Evolutionary conservation across 2,329 filamentous ascomycete genomes (phyloP).

Genomic region (Chaetoscypha palmicola): DNA sequence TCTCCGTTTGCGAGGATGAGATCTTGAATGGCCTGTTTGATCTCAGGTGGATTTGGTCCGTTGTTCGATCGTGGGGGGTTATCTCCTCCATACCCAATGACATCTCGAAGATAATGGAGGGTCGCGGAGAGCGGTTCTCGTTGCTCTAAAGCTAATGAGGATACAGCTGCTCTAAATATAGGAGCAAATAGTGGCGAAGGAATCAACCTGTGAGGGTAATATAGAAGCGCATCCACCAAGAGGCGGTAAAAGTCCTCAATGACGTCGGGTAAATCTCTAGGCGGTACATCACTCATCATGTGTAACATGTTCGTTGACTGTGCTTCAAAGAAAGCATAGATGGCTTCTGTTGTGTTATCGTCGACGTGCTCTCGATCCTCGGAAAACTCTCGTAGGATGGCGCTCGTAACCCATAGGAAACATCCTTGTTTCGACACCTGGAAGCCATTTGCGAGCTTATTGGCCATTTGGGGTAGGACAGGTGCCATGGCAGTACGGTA

Average conservation of each 20-base stretch:
- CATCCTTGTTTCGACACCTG: constrained; percentile 82
- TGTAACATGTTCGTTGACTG: constrained; percentile 86
- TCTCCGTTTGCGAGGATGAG: constrained; percentile 67
- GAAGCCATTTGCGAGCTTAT: constrained; percentile 82
- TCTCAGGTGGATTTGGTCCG: constrained; percentile 57
- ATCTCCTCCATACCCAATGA: constrained; percentile 79
- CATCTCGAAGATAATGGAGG: constrained; percentile 85
- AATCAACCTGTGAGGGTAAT: constrained; percentile 80
- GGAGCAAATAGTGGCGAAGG: constrained; percentile 70
- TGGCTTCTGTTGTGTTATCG: constrained; percentile 71
- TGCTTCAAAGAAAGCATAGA: constrained; percentile 91
- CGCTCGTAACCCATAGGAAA: constrained; percentile 97
- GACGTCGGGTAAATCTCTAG: constrained; percentile 53
- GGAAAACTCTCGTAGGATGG: constrained; percentile 91
- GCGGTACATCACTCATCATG: constrained; percentile 75
- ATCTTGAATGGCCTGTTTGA: constrained; percentile 65
- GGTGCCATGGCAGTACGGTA: constrained; percentile 87
- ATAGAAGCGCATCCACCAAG: constrained; percentile 83
- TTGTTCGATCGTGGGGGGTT: constrained; percentile 57
- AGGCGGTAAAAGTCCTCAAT: constrained; percentile 79
- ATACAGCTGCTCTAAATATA: constrained; percentile 81
- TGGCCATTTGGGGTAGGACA: constrained; percentile 75
- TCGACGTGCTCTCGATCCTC: constrained; percentile 83
- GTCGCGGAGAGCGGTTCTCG: constrained; percentile 86
- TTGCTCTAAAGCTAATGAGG: constrained; percentile 81